Conservation (phyloP, 306 rosid species). For the Macrotyloma uniflorum region DNA sequence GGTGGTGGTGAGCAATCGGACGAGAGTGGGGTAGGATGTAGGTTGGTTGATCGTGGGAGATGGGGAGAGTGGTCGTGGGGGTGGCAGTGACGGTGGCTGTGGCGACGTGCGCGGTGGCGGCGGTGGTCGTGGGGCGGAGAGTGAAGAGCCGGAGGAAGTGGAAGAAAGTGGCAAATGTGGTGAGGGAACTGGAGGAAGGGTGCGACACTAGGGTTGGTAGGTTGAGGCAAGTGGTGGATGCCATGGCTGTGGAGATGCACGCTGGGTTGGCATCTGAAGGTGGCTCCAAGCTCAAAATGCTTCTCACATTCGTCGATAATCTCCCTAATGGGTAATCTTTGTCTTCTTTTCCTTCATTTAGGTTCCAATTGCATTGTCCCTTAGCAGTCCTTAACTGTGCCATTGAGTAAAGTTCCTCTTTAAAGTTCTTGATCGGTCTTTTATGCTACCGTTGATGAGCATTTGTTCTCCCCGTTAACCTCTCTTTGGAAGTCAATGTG, state of each 20-base stretch:
- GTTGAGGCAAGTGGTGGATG: constrained; percentile 86
- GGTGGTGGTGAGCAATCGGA: constrained; percentile 42
- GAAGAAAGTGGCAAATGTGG: constrained; percentile 66
- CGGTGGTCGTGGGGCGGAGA: constrained; percentile 73
- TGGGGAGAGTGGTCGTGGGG: constrained; percentile 75
- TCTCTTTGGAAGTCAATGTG: neutral
- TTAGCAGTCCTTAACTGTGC: constrained; percentile 42
- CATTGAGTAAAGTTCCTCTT: constrained; percentile 11
- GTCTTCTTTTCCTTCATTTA: neutral
- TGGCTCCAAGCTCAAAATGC: constrained; percentile 97
- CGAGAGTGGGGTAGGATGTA: constrained; percentile 51
- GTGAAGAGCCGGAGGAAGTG: constrained; percentile 78
- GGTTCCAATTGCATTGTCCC: neutral
- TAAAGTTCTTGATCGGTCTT: neutral
- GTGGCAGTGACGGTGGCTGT: constrained; percentile 74
- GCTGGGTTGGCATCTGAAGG: constrained; percentile 97
- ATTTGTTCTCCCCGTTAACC: neutral
- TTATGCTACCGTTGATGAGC: neutral
- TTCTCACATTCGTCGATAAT: constrained; percentile 83
- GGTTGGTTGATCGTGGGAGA: constrained; percentile 54
- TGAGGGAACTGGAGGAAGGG: constrained; percentile 72
- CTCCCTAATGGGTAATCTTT: constrained; percentile 84
- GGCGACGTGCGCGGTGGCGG: constrained; percentile 76
- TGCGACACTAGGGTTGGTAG: constrained; percentile 71
- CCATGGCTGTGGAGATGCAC: constrained; percentile 99